These are phyloP conservation scores for Nitzschia palea DNA, from an alignment of 108 stramenopile genomes.

Conservation along the genomic window DNA sequence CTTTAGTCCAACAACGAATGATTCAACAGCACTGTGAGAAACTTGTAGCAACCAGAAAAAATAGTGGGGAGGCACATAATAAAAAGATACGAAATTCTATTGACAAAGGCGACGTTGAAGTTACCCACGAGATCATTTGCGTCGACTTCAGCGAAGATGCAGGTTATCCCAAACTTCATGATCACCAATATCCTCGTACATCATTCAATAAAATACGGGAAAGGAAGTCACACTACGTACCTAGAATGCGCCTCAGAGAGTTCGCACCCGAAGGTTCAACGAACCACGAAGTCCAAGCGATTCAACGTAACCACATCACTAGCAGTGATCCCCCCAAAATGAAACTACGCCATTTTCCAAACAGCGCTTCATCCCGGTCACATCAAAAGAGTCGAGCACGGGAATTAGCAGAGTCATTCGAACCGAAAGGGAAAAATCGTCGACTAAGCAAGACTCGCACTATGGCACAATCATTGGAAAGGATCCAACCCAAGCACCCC, in stretches of 20 bases:
- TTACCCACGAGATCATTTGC: no score
- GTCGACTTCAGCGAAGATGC: no score
- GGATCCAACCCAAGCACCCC: background rate
- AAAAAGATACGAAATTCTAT: background rate
- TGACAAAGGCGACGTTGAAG: background rate
- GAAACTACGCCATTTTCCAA: slow-evolving; percentile 9
- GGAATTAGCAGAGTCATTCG: slow-evolving; percentile 20
- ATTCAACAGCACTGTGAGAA: slow-evolving; percentile 18
- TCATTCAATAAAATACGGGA: no score
- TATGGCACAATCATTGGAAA: slow-evolving; percentile 25
- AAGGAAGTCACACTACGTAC: slow-evolving; percentile 11
- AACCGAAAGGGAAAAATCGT: background rate
- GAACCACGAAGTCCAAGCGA: background rate
- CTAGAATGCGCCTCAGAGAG: slow-evolving; percentile 32
- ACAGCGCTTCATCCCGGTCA: background rate
- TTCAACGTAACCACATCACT: background rate
- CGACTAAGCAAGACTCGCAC: background rate
- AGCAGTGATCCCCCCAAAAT: slow-evolving; percentile 14
- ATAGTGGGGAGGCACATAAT: background rate
- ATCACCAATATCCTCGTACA: no score
- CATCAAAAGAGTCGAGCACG: background rate
- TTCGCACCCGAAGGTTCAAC: slow-evolving; percentile 16
- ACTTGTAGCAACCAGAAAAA: no score
- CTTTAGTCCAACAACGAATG: slow-evolving; percentile 29
- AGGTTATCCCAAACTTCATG: no score